Conservation (phyloP, 805 yeast genomes). For the Wickerhamiella occidentalis region DNA sequence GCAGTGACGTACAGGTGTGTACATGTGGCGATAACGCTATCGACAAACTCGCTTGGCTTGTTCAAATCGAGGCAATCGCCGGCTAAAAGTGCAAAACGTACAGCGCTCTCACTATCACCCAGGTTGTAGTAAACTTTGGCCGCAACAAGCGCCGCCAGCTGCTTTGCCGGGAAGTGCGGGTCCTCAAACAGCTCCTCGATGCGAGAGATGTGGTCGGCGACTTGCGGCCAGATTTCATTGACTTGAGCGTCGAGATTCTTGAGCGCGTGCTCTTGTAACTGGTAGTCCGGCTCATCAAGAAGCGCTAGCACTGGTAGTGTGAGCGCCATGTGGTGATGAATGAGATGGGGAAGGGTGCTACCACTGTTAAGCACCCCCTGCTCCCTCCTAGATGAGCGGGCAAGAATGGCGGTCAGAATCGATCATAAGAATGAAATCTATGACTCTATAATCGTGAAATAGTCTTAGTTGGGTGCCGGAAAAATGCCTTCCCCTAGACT, state of each 20-base stretch:
- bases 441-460: no score
- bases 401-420: no score
- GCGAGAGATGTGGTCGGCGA: slow-evolving; percentile 76
- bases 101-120: slow-evolving; percentile 88
- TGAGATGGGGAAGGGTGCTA: not conserved
- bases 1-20: slow-evolving; percentile 65
- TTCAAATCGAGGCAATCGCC: slow-evolving; percentile 65
- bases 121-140: slow-evolving; percentile 84
- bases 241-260: slow-evolving; percentile 68
- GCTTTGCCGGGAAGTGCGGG: slow-evolving; percentile 56
- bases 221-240: slow-evolving; percentile 94
- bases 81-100: slow-evolving; percentile 75
- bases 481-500: no score
- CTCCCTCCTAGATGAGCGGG: not conserved
- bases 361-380: not conserved
- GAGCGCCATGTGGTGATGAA: slow-evolving; percentile 36
- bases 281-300: slow-evolving; percentile 66
- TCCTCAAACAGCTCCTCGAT: slow-evolving; percentile 91
- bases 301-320: slow-evolving; percentile 85
- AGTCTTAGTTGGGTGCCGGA: no score
- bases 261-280: slow-evolving; percentile 73
- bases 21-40: slow-evolving; percentile 88
- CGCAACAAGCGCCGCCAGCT: slow-evolving; percentile 81
- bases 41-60: slow-evolving; percentile 73
- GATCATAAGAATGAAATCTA: no score